Conservation (phyloP, 345 rosid species). For the Eucalyptus tenuipes region DNA sequence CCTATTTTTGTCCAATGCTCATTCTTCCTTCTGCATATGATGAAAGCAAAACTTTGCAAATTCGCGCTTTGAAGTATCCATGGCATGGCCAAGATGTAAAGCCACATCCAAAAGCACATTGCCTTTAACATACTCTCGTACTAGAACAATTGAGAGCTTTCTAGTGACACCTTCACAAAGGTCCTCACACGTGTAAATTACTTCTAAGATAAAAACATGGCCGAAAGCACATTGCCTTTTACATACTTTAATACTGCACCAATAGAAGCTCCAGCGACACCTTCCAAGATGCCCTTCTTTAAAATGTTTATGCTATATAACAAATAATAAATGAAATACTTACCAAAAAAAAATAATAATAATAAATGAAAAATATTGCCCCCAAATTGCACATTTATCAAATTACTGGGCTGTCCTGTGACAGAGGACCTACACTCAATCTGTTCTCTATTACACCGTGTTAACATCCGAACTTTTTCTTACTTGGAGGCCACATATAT, state of each 20-base stretch:
- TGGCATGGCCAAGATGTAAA: neutral
- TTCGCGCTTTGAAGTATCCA: neutral
- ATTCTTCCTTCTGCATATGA: neutral
- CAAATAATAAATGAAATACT: neutral
- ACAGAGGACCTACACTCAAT: neutral
- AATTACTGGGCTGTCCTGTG: neutral
- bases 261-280: neutral
- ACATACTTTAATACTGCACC: neutral
- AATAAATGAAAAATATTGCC: neutral
- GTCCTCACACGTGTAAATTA: neutral
- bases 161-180: neutral
- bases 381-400: neutral
- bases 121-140: neutral
- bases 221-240: neutral
- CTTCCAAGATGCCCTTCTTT: neutral
- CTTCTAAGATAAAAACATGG: neutral
- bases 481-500: neutral
- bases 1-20: neutral
- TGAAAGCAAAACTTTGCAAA: neutral
- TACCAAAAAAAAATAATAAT: no score
- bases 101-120: neutral
- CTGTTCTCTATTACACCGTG: neutral
- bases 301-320: neutral
- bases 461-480: neutral
- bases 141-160: neutral